Percentiles rank a stretch among this genome's conserved stretches.
phyloP scores from a whole-genome alignment of 2,329 filamentous ascomycete species.

The Cladophialophora psammophila region DNA sequence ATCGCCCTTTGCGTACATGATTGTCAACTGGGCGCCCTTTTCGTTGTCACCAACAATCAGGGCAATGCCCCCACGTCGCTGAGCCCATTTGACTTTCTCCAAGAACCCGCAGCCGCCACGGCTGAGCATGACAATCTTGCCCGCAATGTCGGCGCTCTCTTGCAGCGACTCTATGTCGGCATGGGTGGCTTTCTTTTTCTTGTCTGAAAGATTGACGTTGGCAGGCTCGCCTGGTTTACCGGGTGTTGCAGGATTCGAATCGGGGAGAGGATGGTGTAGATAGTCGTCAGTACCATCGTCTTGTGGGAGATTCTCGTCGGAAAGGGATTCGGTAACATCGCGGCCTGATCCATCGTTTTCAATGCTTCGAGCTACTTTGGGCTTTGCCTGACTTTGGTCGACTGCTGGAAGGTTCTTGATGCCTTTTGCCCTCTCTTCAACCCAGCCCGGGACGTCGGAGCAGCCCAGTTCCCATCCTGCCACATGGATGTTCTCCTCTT shows the following conservation, averaged over 20 bases:
- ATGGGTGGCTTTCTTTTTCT: constrained; percentile 60
- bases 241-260: constrained; percentile 49
- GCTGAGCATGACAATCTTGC: constrained; percentile 90
- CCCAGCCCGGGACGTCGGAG: constrained; percentile 92
- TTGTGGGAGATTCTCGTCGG: constrained; percentile 42
- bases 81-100: constrained; percentile 97
- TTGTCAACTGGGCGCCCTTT: constrained; percentile 85
- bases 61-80: constrained; percentile 84
- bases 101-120: constrained; percentile 94
- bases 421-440: constrained; percentile 63
- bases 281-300: constrained; percentile 87
- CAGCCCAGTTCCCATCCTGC: constrained; percentile 89
- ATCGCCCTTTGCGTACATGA: constrained; percentile 98
- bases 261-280: constrained; percentile 67
- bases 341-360: constrained; percentile 4
- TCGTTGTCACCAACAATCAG: constrained; percentile 94
- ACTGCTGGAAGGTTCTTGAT: constrained; percentile 39
- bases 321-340: constrained; percentile 17
- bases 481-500: constrained; percentile 59
- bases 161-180: constrained; percentile 92
- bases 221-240: constrained; percentile 47
- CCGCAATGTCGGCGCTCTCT: constrained; percentile 88
- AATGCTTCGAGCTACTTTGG: constrained; percentile 27
- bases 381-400: constrained; percentile 13
- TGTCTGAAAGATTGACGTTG: constrained; percentile 41